phyloP scores from a whole-genome alignment of 176 grass and related monocot genomes.

The Oryza longistaminata region DNA sequence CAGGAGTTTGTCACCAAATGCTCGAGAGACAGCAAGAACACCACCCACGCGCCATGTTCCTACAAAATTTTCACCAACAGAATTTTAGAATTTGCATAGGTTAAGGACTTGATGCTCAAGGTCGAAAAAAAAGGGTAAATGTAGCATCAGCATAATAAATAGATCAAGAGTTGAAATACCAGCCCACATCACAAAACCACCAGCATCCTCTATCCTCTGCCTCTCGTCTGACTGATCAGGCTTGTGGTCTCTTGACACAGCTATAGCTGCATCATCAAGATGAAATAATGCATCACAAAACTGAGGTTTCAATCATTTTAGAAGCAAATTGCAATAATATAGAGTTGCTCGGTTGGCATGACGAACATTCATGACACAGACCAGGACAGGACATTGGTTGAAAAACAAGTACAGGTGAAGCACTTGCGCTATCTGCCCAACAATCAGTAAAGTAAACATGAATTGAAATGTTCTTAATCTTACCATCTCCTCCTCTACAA shows the following conservation, averaged over 20 bases:
- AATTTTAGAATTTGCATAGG: not conserved
- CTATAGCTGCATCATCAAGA: conserved; percentile 54
- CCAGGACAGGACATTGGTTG: not conserved
- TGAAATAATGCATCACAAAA: not conserved
- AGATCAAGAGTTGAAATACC: conserved; percentile 39
- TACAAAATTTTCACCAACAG: not conserved
- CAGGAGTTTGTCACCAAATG: conserved; percentile 85
- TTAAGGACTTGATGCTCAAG: not conserved
- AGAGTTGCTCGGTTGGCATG: not conserved
- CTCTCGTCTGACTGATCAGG: conserved; percentile 80
- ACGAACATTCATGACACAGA: no score
- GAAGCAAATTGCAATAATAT: not conserved
- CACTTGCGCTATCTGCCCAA: not conserved
- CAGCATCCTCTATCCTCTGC: conserved; percentile 82
- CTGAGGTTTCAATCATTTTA: not conserved
- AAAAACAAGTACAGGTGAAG: not conserved
- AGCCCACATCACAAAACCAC: conserved; percentile 96
- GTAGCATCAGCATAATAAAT: not conserved
- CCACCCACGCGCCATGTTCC: conserved; percentile 93
- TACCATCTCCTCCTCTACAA: conserved; percentile 82
- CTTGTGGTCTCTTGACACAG: conserved; percentile 87
- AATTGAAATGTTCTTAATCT: not conserved
- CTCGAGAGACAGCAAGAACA: conserved; percentile 83
- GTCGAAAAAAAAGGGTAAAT: not conserved
- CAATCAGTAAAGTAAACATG: not conserved